Base-by-base conservation (phyloP, 768 basidiomycete species). In the Hygrophorus pudorinus region DNA sequence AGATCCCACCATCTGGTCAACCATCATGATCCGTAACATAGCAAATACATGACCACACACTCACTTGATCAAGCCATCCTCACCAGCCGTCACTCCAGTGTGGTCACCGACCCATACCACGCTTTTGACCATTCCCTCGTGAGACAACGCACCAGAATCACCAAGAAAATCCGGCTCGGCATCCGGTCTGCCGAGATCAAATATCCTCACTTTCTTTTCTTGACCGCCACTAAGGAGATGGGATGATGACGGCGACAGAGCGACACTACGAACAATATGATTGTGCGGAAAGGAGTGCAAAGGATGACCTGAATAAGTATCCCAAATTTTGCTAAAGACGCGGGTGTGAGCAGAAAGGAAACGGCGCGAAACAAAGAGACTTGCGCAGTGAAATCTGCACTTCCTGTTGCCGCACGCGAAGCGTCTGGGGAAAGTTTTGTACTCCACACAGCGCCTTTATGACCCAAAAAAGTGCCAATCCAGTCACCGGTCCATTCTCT, bases 401-500 rank as follows among this genome's bases (percentile, higher is more conserved):
- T 92, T 36, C 85, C 94, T 1, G 93, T 85, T 16, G 81, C 92
- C 11, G 94, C 94, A 56, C 80, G 76, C 12, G 88, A 79, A 11
- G 81, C 78, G 63, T 97, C 93, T 16, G 73, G 65, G 20, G 85
- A 89, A 48, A 99, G 77, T 65, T 96, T 94, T 40, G 87, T 86
- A 52, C 86, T 81, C 94, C 94, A 99, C 3, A 99, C 94, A 6
- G 94, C 94, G 54, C 94, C 96, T 61, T 89, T 87, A 66, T 87
- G 85, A 17, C 85, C 85, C 33, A 88, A 71, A 61, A 87, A 89
- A 13, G 85, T 88, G 30, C 96, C 96, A 59, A 96, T 87, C 96
- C 96, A 99, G 64, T 99, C 96, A 28, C 94, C 94, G 44, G 89
- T 87, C 93, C 93, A 94, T 57, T 91, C 85, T 58, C 91, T 79